Base-by-base conservation (phyloP, 352 stramenopile genomes). In the Phytophthora gonapodyides region DNA sequence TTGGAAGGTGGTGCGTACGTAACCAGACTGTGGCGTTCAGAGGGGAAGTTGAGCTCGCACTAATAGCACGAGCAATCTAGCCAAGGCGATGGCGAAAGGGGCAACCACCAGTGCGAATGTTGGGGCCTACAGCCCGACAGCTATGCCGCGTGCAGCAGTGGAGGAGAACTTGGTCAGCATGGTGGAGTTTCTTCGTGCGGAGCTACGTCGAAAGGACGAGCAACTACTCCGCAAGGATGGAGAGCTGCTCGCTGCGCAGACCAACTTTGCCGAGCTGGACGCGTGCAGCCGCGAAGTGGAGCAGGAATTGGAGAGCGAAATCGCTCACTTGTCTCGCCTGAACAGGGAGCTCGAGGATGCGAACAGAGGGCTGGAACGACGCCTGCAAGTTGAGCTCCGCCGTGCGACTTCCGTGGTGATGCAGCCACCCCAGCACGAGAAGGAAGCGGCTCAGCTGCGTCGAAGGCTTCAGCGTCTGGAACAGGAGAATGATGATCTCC, bases 401-500 rank as follows among this genome's bases (percentile, higher is more conserved):
- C 52, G 31, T 13, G 21, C 34, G 2, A 19, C 3, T 10, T 12
- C 8, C 1, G 31, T 13, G 8, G 19, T 30, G 24, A 30, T 35
- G 9, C n/a, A 44, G 13, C 13, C 12, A 35, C 57, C 58, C 33
- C 61, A 78, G 47, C 62, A 66, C 47, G 64, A 84, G 42, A 55
- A 55, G 24, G 71, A 82, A 46, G 51, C 80, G 8, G 41, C 30
- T 3, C 35, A 56, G 33, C 54, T 89, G 33, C 73, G 59, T 15
- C 37, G 54, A n/a, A 64, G 78, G 51, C 57, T 87, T 31, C 74
- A 67, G 17, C 30, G 42, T 45, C 66, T 87, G 13, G 80, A 89
- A 50, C 77, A 87, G 60, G 70, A 89, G 37, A 70, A 88, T 24
- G 82, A 91, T 62, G 80, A 89, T 31, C 57, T 89, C 12, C 52